phyloP scores from a whole-genome alignment of 192 early-diverging fungal genomes.

The Umbelopsis isabellina region DNA sequence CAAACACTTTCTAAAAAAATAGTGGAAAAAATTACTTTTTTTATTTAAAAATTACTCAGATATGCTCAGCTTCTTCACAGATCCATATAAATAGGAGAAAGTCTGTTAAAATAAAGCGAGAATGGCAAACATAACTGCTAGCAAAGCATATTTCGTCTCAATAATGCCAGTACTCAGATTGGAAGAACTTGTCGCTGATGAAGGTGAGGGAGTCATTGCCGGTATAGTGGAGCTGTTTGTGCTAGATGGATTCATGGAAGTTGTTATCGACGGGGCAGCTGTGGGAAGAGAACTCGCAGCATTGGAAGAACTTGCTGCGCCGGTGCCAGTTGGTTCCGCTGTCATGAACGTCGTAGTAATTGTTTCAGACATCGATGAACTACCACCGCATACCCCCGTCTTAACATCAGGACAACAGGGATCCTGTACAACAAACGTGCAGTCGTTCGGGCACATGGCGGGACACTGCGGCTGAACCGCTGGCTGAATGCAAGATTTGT shows the following conservation, averaged over 20 bases:
- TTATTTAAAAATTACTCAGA: not conserved
- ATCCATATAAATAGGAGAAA: not conserved
- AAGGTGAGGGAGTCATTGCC: not conserved
- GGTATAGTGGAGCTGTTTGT: not conserved
- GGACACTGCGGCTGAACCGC: constrained; percentile 12
- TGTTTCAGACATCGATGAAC: no score
- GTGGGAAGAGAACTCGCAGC: not conserved
- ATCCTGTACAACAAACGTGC: constrained; percentile 3
- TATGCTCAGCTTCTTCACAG: not conserved
- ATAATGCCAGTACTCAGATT: not conserved
- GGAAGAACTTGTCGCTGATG: not conserved
- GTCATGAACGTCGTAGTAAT: not conserved
- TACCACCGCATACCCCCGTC: constrained; percentile 3
- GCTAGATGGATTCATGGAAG: not conserved
- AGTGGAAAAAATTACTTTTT: constrained; percentile 51
- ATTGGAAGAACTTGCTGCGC: no score
- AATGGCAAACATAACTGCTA: not conserved
- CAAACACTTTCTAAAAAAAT: constrained; percentile 22
- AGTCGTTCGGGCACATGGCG: not conserved
- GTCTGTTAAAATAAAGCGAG: constrained; percentile 1
- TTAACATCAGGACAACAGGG: not conserved
- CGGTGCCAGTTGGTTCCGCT: not conserved
- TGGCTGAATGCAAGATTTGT: not conserved
- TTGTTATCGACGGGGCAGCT: not conserved
- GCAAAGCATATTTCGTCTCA: not conserved